Base-by-base conservation (phyloP, 2,329 filamentous ascomycete species). In the Simplicillium sp. region DNA sequence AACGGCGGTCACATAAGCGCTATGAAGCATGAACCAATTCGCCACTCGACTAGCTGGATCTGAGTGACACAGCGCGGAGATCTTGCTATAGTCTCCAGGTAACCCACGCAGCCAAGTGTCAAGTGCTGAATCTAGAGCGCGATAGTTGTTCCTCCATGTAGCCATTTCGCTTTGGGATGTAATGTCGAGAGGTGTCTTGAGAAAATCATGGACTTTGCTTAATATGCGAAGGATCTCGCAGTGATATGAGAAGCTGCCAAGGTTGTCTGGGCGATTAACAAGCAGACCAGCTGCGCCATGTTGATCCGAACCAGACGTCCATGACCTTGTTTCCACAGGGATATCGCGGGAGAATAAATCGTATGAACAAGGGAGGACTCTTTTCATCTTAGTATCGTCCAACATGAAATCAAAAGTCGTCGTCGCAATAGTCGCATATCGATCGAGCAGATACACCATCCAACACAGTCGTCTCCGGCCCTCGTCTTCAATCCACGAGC, bases 11-110 rank as follows among this genome's bases (percentile, higher is more conserved):
- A 68, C 64, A 36, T 66, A 68, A 7, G 65, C 65, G 46, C 64
- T 66, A 18, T 68, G 65, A 8, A 68, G 51, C 61, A 67, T 65
- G 43, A 67, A 66, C 64, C 64, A 67, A 45, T 67, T 67, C n/a
- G 64, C 64, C 2, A 67, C 64, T 2, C 64, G 60, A 39, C 64
- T 66, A 2, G 64, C 64, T 3, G 64, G 64, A 14, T 67, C 64
- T 5, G 64, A 66, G 48, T 68, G 65, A 32, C 65, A 68, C 11
- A 68, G 51, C 2, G 64, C 62, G 7, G 62, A 66, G 17, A 68
- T 66, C n/a, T 61, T 61, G 53, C 62, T 60, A 42, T 68, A 68
- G 39, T 68, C 65, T 45, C 63, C 64, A 2, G 65, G 65, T 11
- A 68, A 48, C 31, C 59, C 62, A 38, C 66, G 61, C 13, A 68